These are phyloP conservation scores for Colletotrichum tofieldiae DNA, from an alignment of 2,329 filamentous ascomycete genomes.

Conservation along the genomic window DNA sequence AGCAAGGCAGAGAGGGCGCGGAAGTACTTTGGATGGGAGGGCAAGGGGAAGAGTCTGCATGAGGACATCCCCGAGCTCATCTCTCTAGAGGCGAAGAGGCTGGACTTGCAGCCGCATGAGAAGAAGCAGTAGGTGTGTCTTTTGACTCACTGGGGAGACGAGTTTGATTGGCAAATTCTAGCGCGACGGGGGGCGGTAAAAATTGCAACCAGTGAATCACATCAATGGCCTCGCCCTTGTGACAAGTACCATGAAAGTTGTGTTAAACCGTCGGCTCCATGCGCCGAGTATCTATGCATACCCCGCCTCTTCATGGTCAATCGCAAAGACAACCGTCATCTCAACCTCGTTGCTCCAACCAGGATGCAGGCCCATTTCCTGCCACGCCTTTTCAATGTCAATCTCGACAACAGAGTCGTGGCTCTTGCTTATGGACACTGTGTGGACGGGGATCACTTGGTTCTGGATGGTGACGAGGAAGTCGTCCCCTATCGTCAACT, in stretches of 20 bases:
- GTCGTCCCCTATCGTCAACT: slow-evolving; percentile 72
- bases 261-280: neutral
- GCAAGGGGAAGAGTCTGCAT: slow-evolving; percentile 54
- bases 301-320: slow-evolving; percentile 49
- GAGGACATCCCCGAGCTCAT: slow-evolving; percentile 58
- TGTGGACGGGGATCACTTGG: slow-evolving; percentile 76
- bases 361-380: slow-evolving; percentile 76
- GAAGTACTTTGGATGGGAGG: slow-evolving; percentile 64
- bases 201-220: neutral
- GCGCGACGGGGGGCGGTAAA: no score
- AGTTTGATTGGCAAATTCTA: neutral
- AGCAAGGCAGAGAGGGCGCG: slow-evolving; percentile 59
- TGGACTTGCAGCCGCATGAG: slow-evolving; percentile 53
- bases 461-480: slow-evolving; percentile 85
- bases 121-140: slow-evolving; percentile 35
- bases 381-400: slow-evolving; percentile 85
- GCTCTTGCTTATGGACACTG: slow-evolving; percentile 71
- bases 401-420: slow-evolving; percentile 79
- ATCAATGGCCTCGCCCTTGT: neutral
- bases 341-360: slow-evolving; percentile 87
- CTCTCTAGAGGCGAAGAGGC: slow-evolving; percentile 55
- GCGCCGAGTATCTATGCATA: neutral
- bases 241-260: neutral
- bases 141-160: neutral
- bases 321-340: slow-evolving; percentile 73